A percentile compares a stretch with the other conserved stretches of the same genome.
These are phyloP conservation scores for Fusarium buharicum DNA, from an alignment of 2,329 filamentous ascomycete species.

Conservation along the genomic window DNA sequence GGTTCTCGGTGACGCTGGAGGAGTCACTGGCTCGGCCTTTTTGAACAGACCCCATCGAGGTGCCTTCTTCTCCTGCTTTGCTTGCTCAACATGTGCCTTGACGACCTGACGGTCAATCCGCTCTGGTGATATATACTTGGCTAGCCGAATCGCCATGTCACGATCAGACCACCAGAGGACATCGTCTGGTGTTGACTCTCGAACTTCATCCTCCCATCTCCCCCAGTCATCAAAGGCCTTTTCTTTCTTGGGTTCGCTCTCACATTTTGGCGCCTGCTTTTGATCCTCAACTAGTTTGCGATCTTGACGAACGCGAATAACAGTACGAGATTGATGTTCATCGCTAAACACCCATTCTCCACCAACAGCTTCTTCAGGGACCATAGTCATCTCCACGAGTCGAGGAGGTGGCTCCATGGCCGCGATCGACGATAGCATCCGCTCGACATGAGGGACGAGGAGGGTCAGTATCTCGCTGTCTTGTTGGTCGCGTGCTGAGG, in stretches of 20 bases:
- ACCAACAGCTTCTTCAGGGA: conserved; percentile 56
- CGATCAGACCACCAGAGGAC: conserved; percentile 61
- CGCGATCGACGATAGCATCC: conserved; percentile 55
- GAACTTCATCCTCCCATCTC: conserved; percentile 50
- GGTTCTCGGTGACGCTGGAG: conserved; percentile 11
- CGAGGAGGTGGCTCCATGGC: conserved; percentile 47
- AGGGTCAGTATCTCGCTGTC: conserved; percentile 55
- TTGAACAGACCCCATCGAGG: conserved; percentile 51
- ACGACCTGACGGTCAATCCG: conserved; percentile 45
- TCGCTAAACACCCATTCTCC: conserved; percentile 52
- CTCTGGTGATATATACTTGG: conserved; percentile 56
- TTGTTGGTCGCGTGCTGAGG: conserved; percentile 49
- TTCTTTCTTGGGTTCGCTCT: background rate
- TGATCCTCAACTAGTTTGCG: conserved; percentile 24
- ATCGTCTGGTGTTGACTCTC: background rate
- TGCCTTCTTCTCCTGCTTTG: conserved; percentile 49
- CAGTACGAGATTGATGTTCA: conserved; percentile 44
- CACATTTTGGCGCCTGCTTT: conserved; percentile 7
- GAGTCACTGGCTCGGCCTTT: conserved; percentile 32
- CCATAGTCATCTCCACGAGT: conserved; percentile 57
- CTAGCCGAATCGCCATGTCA: conserved; percentile 57
- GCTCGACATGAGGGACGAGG: conserved; percentile 55
- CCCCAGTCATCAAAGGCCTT: conserved; percentile 60
- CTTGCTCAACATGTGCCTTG: conserved; percentile 47
- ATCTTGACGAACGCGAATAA: conserved; percentile 47